A percentile compares a stretch with the other conserved stretches of the same genome.
Conservation (phyloP, 2,329 filamentous ascomycete species). For the Chrysosporium queenslandicum region DNA sequence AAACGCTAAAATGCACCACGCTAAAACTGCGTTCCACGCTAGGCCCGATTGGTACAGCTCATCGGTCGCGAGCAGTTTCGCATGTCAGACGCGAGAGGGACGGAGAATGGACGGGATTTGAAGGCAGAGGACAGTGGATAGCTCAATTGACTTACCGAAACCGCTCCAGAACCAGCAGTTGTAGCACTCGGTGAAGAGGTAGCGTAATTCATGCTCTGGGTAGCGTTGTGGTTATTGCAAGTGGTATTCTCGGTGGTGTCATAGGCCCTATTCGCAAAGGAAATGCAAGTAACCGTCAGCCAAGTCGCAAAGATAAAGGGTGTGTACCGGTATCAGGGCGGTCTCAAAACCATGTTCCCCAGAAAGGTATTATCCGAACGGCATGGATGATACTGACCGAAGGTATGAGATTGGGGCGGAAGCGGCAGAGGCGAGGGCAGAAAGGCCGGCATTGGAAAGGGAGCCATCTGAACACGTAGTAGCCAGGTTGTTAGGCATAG, state of each 20-base stretch:
- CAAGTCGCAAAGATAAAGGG: neutral
- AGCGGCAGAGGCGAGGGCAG: constrained; percentile 50
- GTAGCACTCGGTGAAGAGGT: constrained; percentile 57
- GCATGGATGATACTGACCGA: constrained; percentile 36
- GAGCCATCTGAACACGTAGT: constrained; percentile 21
- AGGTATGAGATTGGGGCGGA: constrained; percentile 43
- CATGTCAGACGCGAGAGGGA: constrained; percentile 18
- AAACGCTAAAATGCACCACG: constrained; percentile 6
- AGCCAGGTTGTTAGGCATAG: constrained; percentile 20
- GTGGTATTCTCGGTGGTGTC: constrained; percentile 10
- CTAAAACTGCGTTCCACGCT: constrained; percentile 3
- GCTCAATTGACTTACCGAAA: constrained; percentile 32
- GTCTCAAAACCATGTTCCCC: too few relatives aligned
- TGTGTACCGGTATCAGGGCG: too few relatives aligned
- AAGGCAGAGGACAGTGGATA: constrained; percentile 3
- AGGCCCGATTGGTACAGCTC: constrained; percentile 3
- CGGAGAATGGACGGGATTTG: constrained; percentile 10
- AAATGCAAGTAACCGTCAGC: constrained; percentile 18
- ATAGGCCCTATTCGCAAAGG: constrained; percentile 17
- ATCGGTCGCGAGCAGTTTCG: neutral
- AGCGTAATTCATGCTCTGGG: constrained; percentile 50
- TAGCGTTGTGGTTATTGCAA: constrained; percentile 34
- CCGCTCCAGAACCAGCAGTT: constrained; percentile 50
- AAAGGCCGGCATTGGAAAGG: constrained; percentile 47
- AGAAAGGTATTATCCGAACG: neutral